Evolutionary conservation across 768 basidiomycete species (phyloP).

Genomic region (Exidia glandulosa): DNA sequence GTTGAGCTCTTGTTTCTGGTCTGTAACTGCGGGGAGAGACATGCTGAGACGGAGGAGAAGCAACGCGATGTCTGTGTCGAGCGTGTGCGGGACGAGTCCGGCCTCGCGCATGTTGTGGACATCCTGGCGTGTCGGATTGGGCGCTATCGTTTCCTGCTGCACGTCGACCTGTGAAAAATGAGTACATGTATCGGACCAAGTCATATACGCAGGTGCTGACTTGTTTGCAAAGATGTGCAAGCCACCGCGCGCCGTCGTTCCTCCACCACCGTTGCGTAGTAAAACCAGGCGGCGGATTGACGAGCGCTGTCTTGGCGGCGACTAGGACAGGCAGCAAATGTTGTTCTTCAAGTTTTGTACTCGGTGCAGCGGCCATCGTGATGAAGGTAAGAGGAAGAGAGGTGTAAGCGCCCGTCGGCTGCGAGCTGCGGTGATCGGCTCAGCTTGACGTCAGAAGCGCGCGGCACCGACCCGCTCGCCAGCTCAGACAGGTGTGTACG

Average conservation of each 20-base stretch:
- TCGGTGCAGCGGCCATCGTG: too few species aligned
- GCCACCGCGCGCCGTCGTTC: neutral
- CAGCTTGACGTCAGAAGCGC: too few species aligned
- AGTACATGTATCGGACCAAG: neutral
- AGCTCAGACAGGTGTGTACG: too few species aligned
- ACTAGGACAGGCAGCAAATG: conserved; percentile 3
- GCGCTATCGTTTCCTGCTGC: neutral
- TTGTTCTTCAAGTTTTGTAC: neutral
- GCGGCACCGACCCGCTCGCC: too few species aligned
- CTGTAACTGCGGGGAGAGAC: neutral
- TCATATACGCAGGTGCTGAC: neutral
- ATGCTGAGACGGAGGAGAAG: neutral
- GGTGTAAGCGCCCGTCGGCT: too few species aligned
- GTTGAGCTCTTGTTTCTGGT: neutral
- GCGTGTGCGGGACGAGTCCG: neutral
- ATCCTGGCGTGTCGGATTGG: neutral
- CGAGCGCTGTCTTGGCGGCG: conserved; percentile 5
- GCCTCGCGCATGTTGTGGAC: neutral
- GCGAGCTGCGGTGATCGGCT: too few species aligned
- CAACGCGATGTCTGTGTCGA: neutral
- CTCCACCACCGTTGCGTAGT: neutral
- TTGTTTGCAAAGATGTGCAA: neutral
- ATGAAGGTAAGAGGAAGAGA: too few species aligned
- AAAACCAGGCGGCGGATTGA: conserved; percentile 1
- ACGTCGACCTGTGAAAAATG: neutral